Evolutionary conservation across 768 basidiomycete species (phyloP).

Genomic region (Mrakia gelida): DNA sequence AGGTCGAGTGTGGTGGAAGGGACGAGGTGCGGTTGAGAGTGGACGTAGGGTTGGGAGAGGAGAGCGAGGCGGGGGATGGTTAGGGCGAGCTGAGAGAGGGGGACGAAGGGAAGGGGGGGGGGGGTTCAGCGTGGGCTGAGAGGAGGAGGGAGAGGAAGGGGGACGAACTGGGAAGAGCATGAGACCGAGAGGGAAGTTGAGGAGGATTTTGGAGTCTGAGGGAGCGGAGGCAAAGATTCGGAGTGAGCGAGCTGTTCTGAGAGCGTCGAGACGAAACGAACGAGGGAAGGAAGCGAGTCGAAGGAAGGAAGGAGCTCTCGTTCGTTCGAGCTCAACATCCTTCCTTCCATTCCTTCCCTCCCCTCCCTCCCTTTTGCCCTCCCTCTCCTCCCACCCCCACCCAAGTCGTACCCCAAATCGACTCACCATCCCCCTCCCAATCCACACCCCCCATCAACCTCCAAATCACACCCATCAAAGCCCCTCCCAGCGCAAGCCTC

Average conservation of each 20-base stretch:
- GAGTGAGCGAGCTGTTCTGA: too few relatives aligned
- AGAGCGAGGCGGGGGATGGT: neutral
- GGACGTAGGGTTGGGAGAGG: neutral
- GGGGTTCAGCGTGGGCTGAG: neutral
- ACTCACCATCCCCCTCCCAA: neutral
- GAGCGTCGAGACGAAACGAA: too few relatives aligned
- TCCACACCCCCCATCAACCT: neutral
- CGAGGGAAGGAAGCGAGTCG: too few relatives aligned
- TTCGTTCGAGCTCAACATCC: neutral
- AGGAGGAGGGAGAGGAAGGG: neutral
- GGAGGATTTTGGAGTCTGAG: neutral
- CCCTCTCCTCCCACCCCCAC: neutral
- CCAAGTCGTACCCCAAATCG: neutral
- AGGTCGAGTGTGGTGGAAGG: neutral
- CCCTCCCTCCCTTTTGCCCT: too few relatives aligned
- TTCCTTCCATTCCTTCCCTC: neutral
- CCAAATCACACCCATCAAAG: neutral
- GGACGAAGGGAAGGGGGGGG: neutral
- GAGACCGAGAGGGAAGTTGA: neutral
- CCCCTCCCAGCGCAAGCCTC: neutral
- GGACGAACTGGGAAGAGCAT: neutral
- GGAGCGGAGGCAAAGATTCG: neutral
- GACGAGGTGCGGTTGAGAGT: neutral
- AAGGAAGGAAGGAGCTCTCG: neutral
- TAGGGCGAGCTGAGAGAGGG: neutral